Base-by-base conservation (phyloP, 257 asterid species). In the Solanum clarkiae region DNA sequence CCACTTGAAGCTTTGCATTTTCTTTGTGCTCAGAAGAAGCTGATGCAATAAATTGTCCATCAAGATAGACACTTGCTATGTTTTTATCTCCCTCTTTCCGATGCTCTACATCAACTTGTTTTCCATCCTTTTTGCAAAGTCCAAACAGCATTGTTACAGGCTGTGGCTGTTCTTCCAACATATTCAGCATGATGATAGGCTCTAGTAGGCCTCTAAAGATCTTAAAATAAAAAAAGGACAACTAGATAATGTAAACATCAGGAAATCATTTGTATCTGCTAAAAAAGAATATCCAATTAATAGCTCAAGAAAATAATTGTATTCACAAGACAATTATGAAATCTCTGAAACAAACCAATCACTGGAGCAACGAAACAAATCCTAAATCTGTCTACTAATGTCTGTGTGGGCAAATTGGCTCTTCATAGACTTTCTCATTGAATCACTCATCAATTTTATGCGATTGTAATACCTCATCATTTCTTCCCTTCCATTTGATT, bases 1-100 rank as follows among this genome's bases (percentile, higher is more conserved):
- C 98, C 15, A 95, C 98, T 82, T 89, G 93, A 84, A 95, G 95
- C 91, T 82, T 95, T 0, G 98, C 97, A 69, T 88, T 91, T 86
- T 96, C 97, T 83, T 88, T 94, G 68, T 95, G 92, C 83, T 93
- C 93, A 1, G 97, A 90, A 68, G 93, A 90, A 82, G 93, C 93
- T 0, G 98, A 89, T 47, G 89, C 95, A 49, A 94, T 81, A 80
- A 89, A 87, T 24, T 80, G 60, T 65, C 98, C 98, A 84, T 93
- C 94, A 60, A 94, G 88, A 83, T 55, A 91, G 62, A 95, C 91
- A n/a, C 90, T 90, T 1, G 97, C 97, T 20, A 88, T 75, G 36
- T 59, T 89, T 82, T 85, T 85, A 15, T 88, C 94, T 51, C 90
- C 94, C 15, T 90, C 85, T 83, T 89, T 88, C 88, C 86, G 10